Evolutionary conservation across 495 filamentous ascomycete genomes (phyloP), one percentile per base, ranked within the genome.

Genomic region (Xylaria bambusicola): DNA sequence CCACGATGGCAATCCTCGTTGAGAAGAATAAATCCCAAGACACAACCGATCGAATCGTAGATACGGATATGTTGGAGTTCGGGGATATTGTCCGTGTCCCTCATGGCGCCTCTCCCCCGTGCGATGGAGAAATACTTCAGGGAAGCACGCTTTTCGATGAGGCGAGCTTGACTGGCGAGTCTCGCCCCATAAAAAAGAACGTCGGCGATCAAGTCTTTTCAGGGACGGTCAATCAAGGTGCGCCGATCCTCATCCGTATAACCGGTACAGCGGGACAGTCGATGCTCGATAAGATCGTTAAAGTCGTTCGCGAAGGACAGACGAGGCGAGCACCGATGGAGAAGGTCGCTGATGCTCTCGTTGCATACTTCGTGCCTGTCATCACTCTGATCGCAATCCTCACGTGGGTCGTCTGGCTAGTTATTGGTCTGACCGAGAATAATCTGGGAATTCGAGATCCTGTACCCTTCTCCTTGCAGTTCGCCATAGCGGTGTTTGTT

Each of bases 401-500:
- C 6, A 97, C 92, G 0, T 97, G 92, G 82, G 50, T 94, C 31
- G 79, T 89, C 40, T 98, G 93, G 93, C 77, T 97, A 13, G 73
- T 79, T 0, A 78, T 97, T 18, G 92, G 93, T 0, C 65, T 86
- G 27, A 84, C 87, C 1, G 90, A 90, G 7, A 65, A 67, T 4
- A 77, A 97, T 8, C 85, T 91, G 0, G 63, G 57, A 2, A 80
- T 86, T 58, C 96, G 87, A 64, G 79, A 90, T 9, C 86, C 88
- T 47, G 80, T 88, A 0, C 87, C 90, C 17, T 98, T 92, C 84
- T 88, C 90, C 18, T 76, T 98, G 36, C 86, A 93, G 52, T 98
- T 98, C 68, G 90, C 93, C 0, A 97, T 97, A 61, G 85, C 94
- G 3, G 93, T 97, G 2, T 97, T 97, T 72, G 91, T 98, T 31